Percentiles rank a stretch among this genome's conserved stretches.
These are phyloP conservation scores for Trametes sanguinea DNA, from an alignment of 768 basidiomycete genomes.

Conservation along the genomic window DNA sequence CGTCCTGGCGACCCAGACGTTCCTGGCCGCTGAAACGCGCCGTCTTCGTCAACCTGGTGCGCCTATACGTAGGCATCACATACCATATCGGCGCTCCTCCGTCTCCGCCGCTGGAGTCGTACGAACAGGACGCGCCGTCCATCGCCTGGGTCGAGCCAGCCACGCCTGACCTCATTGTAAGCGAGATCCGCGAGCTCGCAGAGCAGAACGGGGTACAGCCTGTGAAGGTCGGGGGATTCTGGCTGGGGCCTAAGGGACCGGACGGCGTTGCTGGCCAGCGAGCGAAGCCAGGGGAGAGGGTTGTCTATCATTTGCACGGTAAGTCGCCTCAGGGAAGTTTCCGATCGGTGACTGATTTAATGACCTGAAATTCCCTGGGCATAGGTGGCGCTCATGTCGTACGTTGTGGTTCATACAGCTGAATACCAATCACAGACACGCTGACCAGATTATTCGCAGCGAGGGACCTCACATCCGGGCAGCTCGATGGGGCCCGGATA, in stretches of 20 bases:
- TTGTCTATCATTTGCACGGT: constrained; percentile 38
- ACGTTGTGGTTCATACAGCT: not conserved
- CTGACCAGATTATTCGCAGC: not conserved
- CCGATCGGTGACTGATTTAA: not conserved
- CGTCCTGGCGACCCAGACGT: not conserved
- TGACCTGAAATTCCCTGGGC: not conserved
- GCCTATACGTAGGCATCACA: not conserved
- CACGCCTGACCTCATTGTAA: constrained; percentile 36
- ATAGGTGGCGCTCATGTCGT: not conserved
- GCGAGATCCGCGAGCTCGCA: constrained; percentile 35
- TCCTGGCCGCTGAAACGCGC: not conserved
- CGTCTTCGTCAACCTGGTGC: not conserved
- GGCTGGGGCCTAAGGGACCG: constrained; percentile 31
- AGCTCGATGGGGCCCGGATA: not conserved
- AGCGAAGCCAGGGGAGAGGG: constrained; percentile 33
- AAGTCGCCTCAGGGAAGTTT: not conserved
- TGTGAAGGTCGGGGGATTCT: constrained; percentile 39
- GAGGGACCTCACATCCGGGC: not conserved
- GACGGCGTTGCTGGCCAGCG: constrained; percentile 23
- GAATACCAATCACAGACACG: too few relatives aligned
- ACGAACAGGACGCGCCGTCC: not conserved
- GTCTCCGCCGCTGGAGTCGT: not conserved
- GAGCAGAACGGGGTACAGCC: constrained; percentile 31
- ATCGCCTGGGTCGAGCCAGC: constrained; percentile 37
- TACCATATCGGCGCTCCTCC: not conserved